These are phyloP conservation scores for Lentinula detonsa DNA, from an alignment of 768 basidiomycete genomes.

Conservation along the genomic window DNA sequence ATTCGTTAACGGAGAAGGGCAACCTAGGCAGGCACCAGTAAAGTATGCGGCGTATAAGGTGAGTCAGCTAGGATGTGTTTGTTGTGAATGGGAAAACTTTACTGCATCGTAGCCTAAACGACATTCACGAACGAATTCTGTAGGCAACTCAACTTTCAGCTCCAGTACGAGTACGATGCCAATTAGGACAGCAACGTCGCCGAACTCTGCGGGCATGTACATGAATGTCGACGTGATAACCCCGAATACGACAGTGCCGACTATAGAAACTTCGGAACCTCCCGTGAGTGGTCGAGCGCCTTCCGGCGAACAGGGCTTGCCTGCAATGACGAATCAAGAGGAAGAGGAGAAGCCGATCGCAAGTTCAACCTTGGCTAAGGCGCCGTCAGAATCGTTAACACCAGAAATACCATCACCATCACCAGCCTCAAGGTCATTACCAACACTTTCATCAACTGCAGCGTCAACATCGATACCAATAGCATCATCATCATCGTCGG, in stretches of 20 bases:
- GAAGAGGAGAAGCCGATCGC: too few species aligned
- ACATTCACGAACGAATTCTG: not conserved
- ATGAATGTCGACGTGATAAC: too few species aligned
- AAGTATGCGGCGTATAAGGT: not conserved
- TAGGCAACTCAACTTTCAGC: not conserved
- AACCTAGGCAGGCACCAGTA: not conserved
- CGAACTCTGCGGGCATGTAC: too few species aligned
- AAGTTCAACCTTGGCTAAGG: too few species aligned
- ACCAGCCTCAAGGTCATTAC: not conserved
- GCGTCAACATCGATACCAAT: not conserved
- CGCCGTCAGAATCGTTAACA: too few species aligned
- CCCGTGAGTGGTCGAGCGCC: too few species aligned
- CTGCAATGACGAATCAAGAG: too few species aligned
- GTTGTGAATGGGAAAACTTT: not conserved
- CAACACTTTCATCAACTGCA: too few species aligned
- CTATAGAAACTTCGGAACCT: too few species aligned
- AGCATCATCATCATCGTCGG: not conserved
- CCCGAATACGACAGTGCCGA: too few species aligned
- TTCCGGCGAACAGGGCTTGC: too few species aligned
- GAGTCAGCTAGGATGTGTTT: not conserved
- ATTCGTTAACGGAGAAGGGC: not conserved
- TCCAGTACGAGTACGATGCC: not conserved
- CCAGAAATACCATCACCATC: not conserved
- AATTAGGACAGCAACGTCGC: not conserved
- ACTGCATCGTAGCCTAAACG: not conserved